Percentiles rank a stretch among this genome's conserved stretches.
phyloP scores from a whole-genome alignment of 2,329 filamentous ascomycete genomes.

The Diaporthe sp. region DNA sequence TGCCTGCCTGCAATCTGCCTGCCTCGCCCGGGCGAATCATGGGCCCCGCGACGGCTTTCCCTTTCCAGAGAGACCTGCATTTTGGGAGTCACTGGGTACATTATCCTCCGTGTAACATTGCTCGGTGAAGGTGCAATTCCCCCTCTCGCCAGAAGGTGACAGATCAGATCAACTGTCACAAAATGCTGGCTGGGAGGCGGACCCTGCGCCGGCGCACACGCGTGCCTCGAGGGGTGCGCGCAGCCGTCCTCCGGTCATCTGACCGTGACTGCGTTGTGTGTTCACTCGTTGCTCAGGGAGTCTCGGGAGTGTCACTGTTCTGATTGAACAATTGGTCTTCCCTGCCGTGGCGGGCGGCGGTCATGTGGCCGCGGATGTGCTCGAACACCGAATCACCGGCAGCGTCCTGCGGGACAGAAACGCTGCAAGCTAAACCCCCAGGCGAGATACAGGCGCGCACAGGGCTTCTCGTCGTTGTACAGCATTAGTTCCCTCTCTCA shows the following conservation, averaged over 20 bases:
- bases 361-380: constrained; percentile 22
- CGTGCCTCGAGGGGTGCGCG: constrained; percentile 11
- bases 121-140: constrained; percentile 19
- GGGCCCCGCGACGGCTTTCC: constrained; percentile 12
- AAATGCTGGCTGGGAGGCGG: constrained; percentile 10
- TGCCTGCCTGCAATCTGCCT: not conserved
- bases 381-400: not conserved
- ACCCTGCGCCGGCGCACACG: constrained; percentile 11
- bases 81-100: constrained; percentile 24
- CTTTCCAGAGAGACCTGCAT: constrained; percentile 20
- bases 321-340: constrained; percentile 17
- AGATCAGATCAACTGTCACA: constrained; percentile 32
- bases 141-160: constrained; percentile 6
- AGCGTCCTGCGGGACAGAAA: constrained; percentile 13
- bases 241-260: constrained; percentile 22
- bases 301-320: not conserved
- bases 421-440: not conserved
- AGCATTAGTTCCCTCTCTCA: not conserved
- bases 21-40: not conserved
- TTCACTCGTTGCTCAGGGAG: not conserved
- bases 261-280: not conserved
- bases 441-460: not conserved
- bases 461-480: constrained; percentile 21
- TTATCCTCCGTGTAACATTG: constrained; percentile 14
- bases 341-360: not conserved